Conservation (phyloP, 306 rosid genomes). For the Adenanthera pavonina region DNA sequence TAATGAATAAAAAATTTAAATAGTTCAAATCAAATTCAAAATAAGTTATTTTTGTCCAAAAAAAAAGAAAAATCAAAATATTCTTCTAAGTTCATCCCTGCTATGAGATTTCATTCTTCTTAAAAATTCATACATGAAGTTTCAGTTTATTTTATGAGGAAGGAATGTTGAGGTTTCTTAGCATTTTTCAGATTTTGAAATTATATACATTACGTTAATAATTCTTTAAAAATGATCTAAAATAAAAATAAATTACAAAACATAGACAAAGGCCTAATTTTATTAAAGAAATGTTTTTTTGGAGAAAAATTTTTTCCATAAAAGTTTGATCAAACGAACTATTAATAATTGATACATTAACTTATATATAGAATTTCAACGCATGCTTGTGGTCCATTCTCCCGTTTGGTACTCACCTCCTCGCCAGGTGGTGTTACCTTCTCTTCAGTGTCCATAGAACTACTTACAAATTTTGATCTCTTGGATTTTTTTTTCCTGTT, state of each 20-base stretch:
- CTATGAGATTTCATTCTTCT: too few species aligned
- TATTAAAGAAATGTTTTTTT: not conserved
- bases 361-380: not conserved
- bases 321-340: not conserved
- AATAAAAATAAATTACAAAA: not conserved
- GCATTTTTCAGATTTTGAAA: not conserved
- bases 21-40: too few species aligned
- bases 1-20: too few species aligned
- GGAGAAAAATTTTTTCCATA: not conserved
- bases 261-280: not conserved
- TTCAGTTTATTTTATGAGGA: too few species aligned
- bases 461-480: not conserved
- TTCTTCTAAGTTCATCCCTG: too few species aligned
- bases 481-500: not conserved
- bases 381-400: not conserved
- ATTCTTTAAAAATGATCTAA: not conserved
- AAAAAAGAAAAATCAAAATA: too few species aligned
- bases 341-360: not conserved
- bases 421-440: not conserved
- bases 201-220: not conserved
- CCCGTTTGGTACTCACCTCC: not conserved
- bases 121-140: too few species aligned
- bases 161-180: not conserved
- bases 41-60: too few species aligned
- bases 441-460: not conserved